Conservation (phyloP, 495 filamentous ascomycete species). For the Cudoniella acicularis region DNA sequence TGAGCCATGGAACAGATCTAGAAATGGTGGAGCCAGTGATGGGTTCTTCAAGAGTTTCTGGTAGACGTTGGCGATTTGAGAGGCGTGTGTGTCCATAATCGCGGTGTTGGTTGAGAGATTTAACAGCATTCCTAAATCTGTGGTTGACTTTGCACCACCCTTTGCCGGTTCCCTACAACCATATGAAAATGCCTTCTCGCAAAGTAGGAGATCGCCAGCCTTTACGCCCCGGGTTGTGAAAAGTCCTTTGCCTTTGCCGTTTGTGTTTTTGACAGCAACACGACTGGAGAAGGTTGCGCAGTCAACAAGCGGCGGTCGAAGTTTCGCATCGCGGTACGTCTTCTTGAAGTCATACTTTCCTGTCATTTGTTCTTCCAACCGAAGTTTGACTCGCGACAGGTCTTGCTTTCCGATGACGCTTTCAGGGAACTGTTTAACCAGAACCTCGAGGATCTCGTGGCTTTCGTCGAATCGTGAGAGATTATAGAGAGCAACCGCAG, state of each 20-base stretch:
- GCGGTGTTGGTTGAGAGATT: conserved; percentile 26
- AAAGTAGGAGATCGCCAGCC: conserved; percentile 51
- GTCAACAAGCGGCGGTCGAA: conserved; percentile 33
- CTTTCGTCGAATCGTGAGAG: conserved; percentile 26
- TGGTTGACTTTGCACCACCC: background rate
- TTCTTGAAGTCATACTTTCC: conserved; percentile 42
- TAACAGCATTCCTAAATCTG: conserved; percentile 9
- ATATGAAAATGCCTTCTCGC: conserved; percentile 50
- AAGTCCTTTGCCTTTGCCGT: conserved; percentile 34
- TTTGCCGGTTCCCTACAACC: conserved; percentile 22
- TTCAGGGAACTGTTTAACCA: conserved; percentile 29
- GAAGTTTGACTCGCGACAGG: conserved; percentile 26
- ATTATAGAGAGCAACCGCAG: background rate
- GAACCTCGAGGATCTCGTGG: conserved; percentile 28
- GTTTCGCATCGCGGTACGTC: conserved; percentile 36
- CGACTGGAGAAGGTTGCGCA: conserved; percentile 40
- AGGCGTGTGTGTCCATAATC: conserved; percentile 26
- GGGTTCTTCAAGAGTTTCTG: conserved; percentile 49
- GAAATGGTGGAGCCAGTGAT: conserved; percentile 34
- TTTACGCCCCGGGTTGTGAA: conserved; percentile 48
- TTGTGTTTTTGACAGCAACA: conserved; percentile 24
- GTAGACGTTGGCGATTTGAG: conserved; percentile 37
- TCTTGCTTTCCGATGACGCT: conserved; percentile 28
- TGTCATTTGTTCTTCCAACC: conserved; percentile 33
- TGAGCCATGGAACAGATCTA: conserved; percentile 41